Evolutionary conservation across 495 filamentous ascomycete species (phyloP).

Genomic region (Aspergillus incahuasiensis): DNA sequence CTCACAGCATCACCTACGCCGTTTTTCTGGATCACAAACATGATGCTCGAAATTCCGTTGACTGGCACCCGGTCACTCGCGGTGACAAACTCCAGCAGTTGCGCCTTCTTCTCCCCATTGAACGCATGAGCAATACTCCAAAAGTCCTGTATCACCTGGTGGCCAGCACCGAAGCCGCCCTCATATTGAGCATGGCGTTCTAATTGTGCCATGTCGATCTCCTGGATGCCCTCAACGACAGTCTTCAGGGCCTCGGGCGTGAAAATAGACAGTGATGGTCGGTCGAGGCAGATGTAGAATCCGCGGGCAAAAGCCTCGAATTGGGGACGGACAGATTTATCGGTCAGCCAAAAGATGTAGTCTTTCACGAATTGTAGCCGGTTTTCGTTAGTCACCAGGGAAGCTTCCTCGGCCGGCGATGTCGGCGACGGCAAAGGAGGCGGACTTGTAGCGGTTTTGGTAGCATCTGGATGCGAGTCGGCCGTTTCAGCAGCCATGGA

Average conservation of each 20-base stretch:
- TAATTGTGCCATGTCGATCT: conserved; percentile 70
- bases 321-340: conserved; percentile 71
- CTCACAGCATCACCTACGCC: conserved; percentile 58
- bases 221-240: conserved; percentile 74
- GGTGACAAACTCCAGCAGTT: conserved; percentile 89
- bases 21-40: conserved; percentile 79
- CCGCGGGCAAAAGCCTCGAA: conserved; percentile 75
- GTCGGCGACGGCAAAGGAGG: conserved; percentile 21
- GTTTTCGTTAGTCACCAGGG: conserved; percentile 68
- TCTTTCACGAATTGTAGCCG: conserved; percentile 75
- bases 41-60: conserved; percentile 69
- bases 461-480: conserved; percentile 16
- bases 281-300: conserved; percentile 73
- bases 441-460: conserved; percentile 19
- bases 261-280: conserved; percentile 65
- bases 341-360: conserved; percentile 81
- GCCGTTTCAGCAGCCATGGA: conserved; percentile 24
- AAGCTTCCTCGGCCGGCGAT: conserved; percentile 29
- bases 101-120: conserved; percentile 57
- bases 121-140: conserved; percentile 73
- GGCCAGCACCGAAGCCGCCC: conserved; percentile 63
- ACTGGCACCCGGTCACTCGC: conserved; percentile 87
- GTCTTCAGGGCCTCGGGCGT: conserved; percentile 64
- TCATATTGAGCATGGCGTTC: conserved; percentile 68
- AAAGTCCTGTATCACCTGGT: conserved; percentile 69